phyloP scores from a whole-genome alignment of 441 rosid genomes.

The Francoa sonchifolia region DNA sequence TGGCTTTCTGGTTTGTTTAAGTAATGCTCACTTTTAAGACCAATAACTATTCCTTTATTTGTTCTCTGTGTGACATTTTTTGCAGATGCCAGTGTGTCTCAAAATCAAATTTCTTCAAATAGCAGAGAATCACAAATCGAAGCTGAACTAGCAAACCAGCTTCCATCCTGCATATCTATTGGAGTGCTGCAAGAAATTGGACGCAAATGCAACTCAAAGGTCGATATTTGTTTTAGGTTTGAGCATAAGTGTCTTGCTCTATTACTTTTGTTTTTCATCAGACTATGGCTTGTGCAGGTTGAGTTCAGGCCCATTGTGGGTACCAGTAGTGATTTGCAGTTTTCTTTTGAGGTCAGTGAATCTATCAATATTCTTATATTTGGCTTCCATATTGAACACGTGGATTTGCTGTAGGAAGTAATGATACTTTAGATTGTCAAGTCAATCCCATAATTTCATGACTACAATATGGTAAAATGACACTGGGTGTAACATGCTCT shows the following conservation, averaged over 20 bases:
- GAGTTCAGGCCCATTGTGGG: slow-evolving; percentile 76
- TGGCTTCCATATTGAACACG: too few species aligned
- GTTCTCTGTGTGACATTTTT: slow-evolving; percentile 15
- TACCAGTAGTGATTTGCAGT: slow-evolving; percentile 87
- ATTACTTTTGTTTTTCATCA: slow-evolving; percentile 9
- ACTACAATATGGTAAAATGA: too few species aligned
- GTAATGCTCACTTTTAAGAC: not conserved
- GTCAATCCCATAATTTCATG: too few species aligned
- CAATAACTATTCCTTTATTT: not conserved
- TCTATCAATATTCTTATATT: not conserved
- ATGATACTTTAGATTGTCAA: too few species aligned
- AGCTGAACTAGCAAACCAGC: slow-evolving; percentile 45
- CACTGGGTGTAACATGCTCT: too few species aligned
- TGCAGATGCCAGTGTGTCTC: slow-evolving; percentile 51
- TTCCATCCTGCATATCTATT: slow-evolving; percentile 55
- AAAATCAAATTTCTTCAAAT: slow-evolving; percentile 34
- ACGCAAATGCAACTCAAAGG: slow-evolving; percentile 85
- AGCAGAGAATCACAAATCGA: slow-evolving; percentile 46
- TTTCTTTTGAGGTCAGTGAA: slow-evolving; percentile 81
- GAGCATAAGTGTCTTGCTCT: not conserved
- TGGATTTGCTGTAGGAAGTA: too few species aligned
- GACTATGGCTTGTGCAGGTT: too few species aligned
- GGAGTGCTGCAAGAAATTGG: slow-evolving; percentile 91
- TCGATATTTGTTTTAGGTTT: slow-evolving; percentile 10
- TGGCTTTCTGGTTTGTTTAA: too few species aligned